Evolutionary conservation across 371 early-diverging fungal species (phyloP).

Genomic region (Lichtheimia ornata): DNA sequence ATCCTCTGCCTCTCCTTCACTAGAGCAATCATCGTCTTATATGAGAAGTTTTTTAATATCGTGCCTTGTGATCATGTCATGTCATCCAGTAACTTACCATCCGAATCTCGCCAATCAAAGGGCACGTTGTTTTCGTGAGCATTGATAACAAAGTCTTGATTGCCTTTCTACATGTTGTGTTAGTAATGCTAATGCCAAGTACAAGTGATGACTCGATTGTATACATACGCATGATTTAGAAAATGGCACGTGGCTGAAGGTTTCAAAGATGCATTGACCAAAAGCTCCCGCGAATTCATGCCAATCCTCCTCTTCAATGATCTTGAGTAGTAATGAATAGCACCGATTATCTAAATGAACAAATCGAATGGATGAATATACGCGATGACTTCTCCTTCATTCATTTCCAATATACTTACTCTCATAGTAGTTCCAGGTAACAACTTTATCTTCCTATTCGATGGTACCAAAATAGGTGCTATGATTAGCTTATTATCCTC

Average conservation of each 20-base stretch:
- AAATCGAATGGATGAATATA: not conserved
- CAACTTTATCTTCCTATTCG: not conserved
- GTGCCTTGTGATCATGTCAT: no score
- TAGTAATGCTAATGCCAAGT: no score
- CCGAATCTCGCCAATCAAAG: not conserved
- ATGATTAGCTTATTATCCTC: not conserved
- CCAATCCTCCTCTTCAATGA: not conserved
- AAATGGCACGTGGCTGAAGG: conserved; percentile 50
- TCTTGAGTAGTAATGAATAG: conserved; percentile 1
- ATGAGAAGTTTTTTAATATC: no score
- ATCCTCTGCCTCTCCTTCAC: not conserved
- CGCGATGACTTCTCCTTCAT: not conserved
- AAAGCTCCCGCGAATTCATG: conserved; percentile 35
- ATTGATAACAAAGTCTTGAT: conserved; percentile 66
- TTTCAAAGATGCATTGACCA: conserved; percentile 69
- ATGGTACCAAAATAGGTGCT: no score
- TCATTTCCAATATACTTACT: not conserved
- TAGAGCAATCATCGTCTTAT: not conserved
- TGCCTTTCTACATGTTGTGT: conserved; percentile 31
- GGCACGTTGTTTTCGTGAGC: conserved; percentile 64
- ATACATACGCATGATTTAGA: conserved; percentile 39
- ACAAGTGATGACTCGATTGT: no score
- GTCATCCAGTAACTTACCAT: no score
- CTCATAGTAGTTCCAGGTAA: not conserved
- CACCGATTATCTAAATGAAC: not conserved